A percentile compares a stretch with the other conserved stretches of the same genome.
These are phyloP conservation scores for Lepidium africanum DNA, from an alignment of 345 rosid species.

Conservation along the genomic window DNA sequence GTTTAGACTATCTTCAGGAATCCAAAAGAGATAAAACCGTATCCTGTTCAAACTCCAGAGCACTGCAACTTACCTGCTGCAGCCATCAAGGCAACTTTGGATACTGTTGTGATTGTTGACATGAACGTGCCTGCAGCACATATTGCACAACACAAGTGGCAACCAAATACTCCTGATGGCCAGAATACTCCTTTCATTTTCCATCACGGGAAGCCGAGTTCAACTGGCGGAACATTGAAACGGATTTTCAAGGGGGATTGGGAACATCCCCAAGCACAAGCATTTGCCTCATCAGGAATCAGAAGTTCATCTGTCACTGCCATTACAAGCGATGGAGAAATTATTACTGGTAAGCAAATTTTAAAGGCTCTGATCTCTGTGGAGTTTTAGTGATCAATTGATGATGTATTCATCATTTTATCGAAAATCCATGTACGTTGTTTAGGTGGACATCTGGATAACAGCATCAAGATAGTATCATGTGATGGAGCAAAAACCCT, in stretches of 20 bases:
- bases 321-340: constrained; percentile 65
- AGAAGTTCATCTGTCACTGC: constrained; percentile 65
- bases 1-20: constrained; percentile 85
- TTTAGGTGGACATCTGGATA: constrained; percentile 87
- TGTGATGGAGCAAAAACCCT: constrained; percentile 79
- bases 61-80: constrained; percentile 95
- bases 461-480: constrained; percentile 77
- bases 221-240: constrained; percentile 61
- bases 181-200: constrained; percentile 80
- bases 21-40: constrained; percentile 76
- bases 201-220: constrained; percentile 68
- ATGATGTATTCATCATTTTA: background rate
- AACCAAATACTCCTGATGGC: constrained; percentile 89
- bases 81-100: constrained; percentile 78
- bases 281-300: constrained; percentile 75
- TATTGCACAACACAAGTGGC: constrained; percentile 84
- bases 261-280: constrained; percentile 81
- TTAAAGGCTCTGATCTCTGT: constrained; percentile 4
- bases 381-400: background rate
- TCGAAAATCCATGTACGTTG: background rate
- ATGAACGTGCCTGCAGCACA: constrained; percentile 80
- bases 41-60: constrained; percentile 63
- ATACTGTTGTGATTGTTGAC: constrained; percentile 64
- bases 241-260: constrained; percentile 88
- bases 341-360: constrained; percentile 59